These are phyloP conservation scores for Apostasia shenzhenica DNA, from an alignment of 106 monocot species.

Conservation along the genomic window DNA sequence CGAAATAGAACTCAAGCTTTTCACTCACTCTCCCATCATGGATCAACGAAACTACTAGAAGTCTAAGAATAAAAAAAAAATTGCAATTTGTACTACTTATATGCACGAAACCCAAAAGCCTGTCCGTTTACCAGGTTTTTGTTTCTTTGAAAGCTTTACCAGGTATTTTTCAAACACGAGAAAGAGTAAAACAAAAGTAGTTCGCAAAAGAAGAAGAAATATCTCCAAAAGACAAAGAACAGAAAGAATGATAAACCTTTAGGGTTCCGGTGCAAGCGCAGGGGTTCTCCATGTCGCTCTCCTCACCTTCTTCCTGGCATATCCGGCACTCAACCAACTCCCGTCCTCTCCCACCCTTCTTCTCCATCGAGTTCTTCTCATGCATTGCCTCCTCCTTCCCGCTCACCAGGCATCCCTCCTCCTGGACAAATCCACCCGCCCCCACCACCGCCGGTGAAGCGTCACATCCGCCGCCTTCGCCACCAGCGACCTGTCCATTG, in stretches of 20 bases:
- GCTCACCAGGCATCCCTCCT: conserved; percentile 23
- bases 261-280: conserved; percentile 89
- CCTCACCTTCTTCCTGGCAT: conserved; percentile 68
- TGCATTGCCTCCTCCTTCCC: conserved; percentile 1
- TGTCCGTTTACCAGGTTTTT: too few relatives aligned
- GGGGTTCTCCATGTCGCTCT: conserved; percentile 76
- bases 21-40: too few relatives aligned
- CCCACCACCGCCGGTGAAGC: conserved; percentile 1
- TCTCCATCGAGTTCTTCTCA: background rate
- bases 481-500: conserved; percentile 10
- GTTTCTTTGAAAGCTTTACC: too few relatives aligned
- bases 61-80: too few relatives aligned
- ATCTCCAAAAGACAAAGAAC: background rate
- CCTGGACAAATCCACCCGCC: conserved; percentile 4
- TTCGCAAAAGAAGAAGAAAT: background rate
- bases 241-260: conserved; percentile 45
- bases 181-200: background rate
- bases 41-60: too few relatives aligned
- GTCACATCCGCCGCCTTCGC: conserved; percentile 9
- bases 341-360: conserved; percentile 17
- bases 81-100: too few relatives aligned
- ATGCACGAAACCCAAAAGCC: too few relatives aligned
- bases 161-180: too few relatives aligned
- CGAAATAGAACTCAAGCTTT: too few relatives aligned
- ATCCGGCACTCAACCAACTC: conserved; percentile 23